Percentiles rank a stretch among this genome's conserved stretches.
Evolutionary conservation across 2,329 filamentous ascomycete genomes (phyloP).

Genomic region (Calonectria crousiana): DNA sequence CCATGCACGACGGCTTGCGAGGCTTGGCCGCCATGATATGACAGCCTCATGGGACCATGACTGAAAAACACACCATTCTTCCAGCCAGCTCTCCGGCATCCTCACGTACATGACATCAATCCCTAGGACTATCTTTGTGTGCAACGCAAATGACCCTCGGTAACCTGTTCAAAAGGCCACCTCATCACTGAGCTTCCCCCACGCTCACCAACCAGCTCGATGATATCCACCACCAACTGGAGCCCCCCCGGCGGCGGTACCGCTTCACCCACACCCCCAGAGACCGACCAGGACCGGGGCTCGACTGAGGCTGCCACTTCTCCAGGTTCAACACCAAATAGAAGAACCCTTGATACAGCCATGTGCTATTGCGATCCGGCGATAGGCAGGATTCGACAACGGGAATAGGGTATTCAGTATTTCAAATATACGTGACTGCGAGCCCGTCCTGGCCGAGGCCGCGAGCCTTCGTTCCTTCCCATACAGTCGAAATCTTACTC

Average conservation of each 20-base stretch:
- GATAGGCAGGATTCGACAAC: conserved; percentile 11
- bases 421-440: background rate
- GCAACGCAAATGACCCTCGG: background rate
- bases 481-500: background rate
- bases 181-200: conserved; percentile 13
- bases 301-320: background rate
- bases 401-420: background rate
- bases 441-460: background rate
- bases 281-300: conserved; percentile 12
- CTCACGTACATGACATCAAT: background rate
- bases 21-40: background rate
- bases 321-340: conserved; percentile 16
- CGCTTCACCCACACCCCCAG: conserved; percentile 6
- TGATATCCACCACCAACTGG: conserved; percentile 12
- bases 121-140: background rate
- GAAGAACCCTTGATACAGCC: conserved; percentile 17
- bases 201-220: conserved; percentile 5
- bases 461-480: background rate
- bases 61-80: background rate
- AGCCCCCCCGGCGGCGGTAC: conserved; percentile 8
- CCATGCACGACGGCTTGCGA: background rate
- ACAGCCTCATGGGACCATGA: background rate
- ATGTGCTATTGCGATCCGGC: conserved; percentile 7
- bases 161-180: conserved; percentile 3
- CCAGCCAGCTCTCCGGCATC: background rate